Base-by-base conservation (phyloP, 2,329 filamentous ascomycete genomes). In the Colletotrichum kahawae region DNA sequence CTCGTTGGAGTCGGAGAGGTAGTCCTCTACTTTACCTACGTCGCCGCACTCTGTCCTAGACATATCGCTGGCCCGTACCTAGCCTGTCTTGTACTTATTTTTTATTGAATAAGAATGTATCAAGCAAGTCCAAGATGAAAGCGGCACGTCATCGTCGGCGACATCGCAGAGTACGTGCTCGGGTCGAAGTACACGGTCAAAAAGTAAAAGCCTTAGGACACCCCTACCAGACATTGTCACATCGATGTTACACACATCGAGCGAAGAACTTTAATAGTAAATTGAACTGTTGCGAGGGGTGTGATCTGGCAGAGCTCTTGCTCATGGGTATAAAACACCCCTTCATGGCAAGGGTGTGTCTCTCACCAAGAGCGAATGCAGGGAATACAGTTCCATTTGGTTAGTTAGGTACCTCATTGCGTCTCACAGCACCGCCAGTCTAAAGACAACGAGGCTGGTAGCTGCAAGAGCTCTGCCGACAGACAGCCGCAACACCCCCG, bases 351-450 rank as follows among this genome's bases (percentile, higher is more conserved):
- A 21, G 10, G 43, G 2, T n/a, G 38, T 21, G 13, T 51, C n/a
- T 51, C 4, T 0, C 43, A 21, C n/a, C n/a, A 21, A 2, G 18
- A 13, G 43, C 43, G 10, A 21, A 21, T 21, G 0, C n/a, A 51
- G 0, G 9, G n/a, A 4, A 4, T 5, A 9, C 21, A 21, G 0
- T 21, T 51, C n/a, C n/a, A 21, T 4, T 7, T 21, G 18, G 3
- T 51, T 48, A 21, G 10, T 13, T 21, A 2, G 1, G 0, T 2
- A 13, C 4, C 43, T 1, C 3, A 21, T 2, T 48, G 21, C n/a
- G 1, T 48, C 43, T 13, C 18, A 2, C 18, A 43, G 0, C 8
- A 43, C 2, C 38, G n/a, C 4, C 4, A 8, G 1, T 2, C 1
- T 2, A 33, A 33, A 33, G 9, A 12, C 4, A n/a, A 5, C 1